Evolutionary conservation across 2,329 filamentous ascomycete species (phyloP), one percentile per base, ranked within the genome.

Genomic region (Trichoderma harzianum): DNA sequence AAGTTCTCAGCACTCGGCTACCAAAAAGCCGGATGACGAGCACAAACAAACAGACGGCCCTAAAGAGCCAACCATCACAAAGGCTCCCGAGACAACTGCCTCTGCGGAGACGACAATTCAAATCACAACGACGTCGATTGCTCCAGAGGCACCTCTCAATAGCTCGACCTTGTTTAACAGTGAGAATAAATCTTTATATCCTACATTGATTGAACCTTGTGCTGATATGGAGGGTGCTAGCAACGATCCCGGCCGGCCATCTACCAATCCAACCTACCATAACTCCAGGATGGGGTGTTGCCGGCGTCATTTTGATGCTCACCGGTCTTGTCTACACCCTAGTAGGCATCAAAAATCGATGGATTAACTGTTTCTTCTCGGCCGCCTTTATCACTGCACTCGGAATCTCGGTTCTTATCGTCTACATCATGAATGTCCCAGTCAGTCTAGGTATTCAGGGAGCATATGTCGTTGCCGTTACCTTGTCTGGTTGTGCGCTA

Each of bases 341-440:
- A 24, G 87, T 97, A 75, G 95, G 95, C 1, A 93, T 97, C 77
- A 95, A 93, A 81, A 93, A 93, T 77, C 87, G 88, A 80, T 91
- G 88, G 88, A 86, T 95, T 14, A 92, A 96, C 78, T 90, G 92
- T 18, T 97, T 92, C 80, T 87, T 97, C 71, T 96, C 94, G 16
- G 89, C 91, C 0, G 92, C 89, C 6, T 95, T 92, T 76, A 84
- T 96, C 30, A 86, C 89, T 26, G 88, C 90, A 58, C 83, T 98
- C 43, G 90, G 92, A 18, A 90, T 96, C 14, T 89, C 92, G 0
- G 92, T 97, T 3, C 84, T 98, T 26, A 93, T 98, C 69, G 81
- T 97, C 58, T 98, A 98, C 79, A 91, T 98, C 51, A 96, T 97
- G 92, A 91, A 87, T 69, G 88, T 91, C 0, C 94, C 94, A 0